Conservation (phyloP, 768 basidiomycete species). For the Pleurotus djamor region DNA sequence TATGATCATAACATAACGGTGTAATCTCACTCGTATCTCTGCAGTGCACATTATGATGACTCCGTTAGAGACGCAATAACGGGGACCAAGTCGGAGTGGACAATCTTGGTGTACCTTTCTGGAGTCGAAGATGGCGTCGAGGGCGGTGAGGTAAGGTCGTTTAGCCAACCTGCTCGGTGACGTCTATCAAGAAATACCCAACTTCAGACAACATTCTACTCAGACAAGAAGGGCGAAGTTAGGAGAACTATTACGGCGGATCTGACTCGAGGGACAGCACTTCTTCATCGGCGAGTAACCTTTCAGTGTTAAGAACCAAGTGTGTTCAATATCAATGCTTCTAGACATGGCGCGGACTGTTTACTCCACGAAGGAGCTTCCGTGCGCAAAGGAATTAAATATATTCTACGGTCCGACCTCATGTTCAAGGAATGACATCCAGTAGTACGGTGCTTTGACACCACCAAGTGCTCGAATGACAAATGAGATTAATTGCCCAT, state of each 20-base stretch:
- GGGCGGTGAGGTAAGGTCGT: constrained; percentile 57
- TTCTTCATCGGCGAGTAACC: constrained; percentile 55
- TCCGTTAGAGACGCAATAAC: constrained; percentile 57
- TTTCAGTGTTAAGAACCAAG: not conserved
- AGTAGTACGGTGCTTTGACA: no score
- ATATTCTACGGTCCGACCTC: constrained; percentile 69
- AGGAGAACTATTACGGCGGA: constrained; percentile 49
- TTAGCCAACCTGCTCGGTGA: not conserved
- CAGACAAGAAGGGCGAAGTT: constrained; percentile 46
- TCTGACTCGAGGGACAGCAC: constrained; percentile 58
- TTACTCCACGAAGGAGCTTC: constrained; percentile 70
- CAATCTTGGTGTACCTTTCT: constrained; percentile 69
- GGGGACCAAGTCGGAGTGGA: constrained; percentile 74
- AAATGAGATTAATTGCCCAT: no score
- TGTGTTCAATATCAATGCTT: not conserved
- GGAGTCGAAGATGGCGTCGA: constrained; percentile 72
- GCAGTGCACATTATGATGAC: constrained; percentile 69
- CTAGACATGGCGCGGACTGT: constrained; percentile 70
- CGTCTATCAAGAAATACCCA: no score
- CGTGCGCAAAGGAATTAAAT: constrained; percentile 64
- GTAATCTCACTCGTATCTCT: constrained; percentile 15
- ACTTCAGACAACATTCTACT: constrained; percentile 72
- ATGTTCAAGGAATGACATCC: constrained; percentile 62
- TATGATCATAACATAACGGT: not conserved
- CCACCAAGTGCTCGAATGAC: no score